Percentiles rank a stretch among this genome's conserved stretches.
phyloP scores from a whole-genome alignment of 768 basidiomycete species.

The Lactifluus echinatus region DNA sequence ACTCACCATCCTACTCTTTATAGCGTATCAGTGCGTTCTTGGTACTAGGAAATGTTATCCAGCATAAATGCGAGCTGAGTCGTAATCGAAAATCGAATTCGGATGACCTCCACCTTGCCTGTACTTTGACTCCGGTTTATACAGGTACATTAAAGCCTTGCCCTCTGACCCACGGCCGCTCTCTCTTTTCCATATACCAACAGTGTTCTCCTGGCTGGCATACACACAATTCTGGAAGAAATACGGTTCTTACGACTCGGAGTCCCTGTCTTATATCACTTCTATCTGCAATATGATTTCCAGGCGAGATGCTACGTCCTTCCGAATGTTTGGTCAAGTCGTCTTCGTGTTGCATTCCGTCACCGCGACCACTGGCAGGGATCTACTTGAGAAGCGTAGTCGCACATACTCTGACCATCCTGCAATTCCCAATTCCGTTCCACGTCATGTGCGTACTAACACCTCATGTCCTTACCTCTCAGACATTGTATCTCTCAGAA shows the following conservation, averaged over 20 bases:
- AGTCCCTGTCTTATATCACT: not conserved
- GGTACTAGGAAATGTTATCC: too few species aligned
- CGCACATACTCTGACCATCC: conserved; percentile 20
- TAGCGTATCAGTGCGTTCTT: too few species aligned
- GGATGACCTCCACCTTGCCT: too few species aligned
- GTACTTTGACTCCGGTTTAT: too few species aligned
- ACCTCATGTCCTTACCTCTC: not conserved
- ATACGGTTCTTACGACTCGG: not conserved
- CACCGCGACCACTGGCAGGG: conserved; percentile 36
- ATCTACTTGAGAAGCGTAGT: conserved; percentile 48
- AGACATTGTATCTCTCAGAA: not conserved
- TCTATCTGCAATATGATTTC: not conserved
- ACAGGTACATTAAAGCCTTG: too few species aligned
- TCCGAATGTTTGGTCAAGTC: conserved; percentile 36
- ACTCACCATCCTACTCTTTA: too few species aligned
- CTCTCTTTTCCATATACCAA: not conserved
- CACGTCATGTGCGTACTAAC: not conserved
- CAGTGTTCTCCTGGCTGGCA: not conserved
- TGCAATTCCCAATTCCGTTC: not conserved
- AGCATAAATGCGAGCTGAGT: too few species aligned
- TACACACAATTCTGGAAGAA: not conserved
- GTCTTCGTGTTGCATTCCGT: conserved; percentile 43
- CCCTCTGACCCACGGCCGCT: not conserved
- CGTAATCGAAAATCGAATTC: too few species aligned
- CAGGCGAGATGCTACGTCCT: not conserved